phyloP scores from a whole-genome alignment of 352 stramenopile genomes.

The Phytophthora podocarpi region DNA sequence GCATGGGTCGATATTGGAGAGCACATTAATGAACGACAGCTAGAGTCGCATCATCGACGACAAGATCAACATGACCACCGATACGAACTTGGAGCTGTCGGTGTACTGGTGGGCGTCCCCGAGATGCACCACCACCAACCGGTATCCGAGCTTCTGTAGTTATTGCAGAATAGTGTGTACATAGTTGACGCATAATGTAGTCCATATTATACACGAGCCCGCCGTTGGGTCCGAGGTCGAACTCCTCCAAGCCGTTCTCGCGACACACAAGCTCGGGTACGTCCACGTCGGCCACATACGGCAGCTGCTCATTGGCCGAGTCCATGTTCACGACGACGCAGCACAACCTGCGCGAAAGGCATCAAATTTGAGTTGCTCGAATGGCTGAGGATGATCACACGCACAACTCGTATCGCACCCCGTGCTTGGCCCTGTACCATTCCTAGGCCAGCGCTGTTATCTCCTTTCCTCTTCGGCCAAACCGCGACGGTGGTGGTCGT shows the following conservation, averaged over 20 bases:
- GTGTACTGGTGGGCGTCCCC: conserved; percentile 94
- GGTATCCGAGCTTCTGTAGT: conserved; percentile 90
- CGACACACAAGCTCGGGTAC: conserved; percentile 97
- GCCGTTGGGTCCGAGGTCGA: conserved; percentile 96
- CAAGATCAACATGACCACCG: conserved; percentile 95
- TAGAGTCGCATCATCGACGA: conserved; percentile 98
- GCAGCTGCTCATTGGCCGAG: conserved; percentile 94
- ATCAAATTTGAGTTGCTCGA: too few species aligned
- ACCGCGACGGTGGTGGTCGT: too few species aligned
- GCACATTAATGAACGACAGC: conserved; percentile 98
- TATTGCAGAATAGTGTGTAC: conserved; percentile 96
- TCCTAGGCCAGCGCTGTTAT: too few species aligned
- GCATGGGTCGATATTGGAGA: conserved; percentile 98
- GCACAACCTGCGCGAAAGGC: conserved; percentile 81
- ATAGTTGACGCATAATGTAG: conserved; percentile 97
- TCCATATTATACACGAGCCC: conserved; percentile 99
- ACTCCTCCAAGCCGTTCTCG: conserved; percentile 94
- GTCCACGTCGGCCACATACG: conserved; percentile 88
- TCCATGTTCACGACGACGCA: conserved; percentile 98
- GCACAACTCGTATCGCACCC: too few species aligned
- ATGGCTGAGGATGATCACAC: too few species aligned
- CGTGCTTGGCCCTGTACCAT: too few species aligned
- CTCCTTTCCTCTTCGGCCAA: too few species aligned
- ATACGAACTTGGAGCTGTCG: conserved; percentile 98
- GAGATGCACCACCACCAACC: conserved; percentile 94